Evolutionary conservation across 2,329 filamentous ascomycete species (phyloP).

Genomic region (Hymenotorrendiella dingleyae): DNA sequence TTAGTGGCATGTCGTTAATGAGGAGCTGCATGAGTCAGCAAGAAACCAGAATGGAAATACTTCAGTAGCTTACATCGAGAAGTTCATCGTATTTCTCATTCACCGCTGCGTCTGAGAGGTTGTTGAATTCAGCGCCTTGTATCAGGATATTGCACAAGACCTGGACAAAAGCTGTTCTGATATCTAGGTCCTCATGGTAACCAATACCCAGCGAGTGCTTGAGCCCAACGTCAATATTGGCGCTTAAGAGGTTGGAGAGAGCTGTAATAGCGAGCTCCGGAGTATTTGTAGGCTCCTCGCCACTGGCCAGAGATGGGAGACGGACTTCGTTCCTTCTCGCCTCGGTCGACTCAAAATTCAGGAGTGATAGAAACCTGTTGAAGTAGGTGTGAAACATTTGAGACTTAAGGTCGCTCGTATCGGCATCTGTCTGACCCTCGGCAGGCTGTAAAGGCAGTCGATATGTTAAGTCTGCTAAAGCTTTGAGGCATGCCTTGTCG

Average conservation of each 20-base stretch:
- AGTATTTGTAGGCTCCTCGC: slow-evolving; percentile 51
- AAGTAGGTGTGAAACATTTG: slow-evolving; percentile 70
- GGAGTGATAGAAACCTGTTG: slow-evolving; percentile 60
- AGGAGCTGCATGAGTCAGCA: slow-evolving; percentile 41
- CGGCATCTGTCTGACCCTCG: slow-evolving; percentile 59
- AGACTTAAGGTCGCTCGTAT: slow-evolving; percentile 62
- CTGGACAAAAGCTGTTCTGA: slow-evolving; percentile 63
- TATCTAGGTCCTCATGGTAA: slow-evolving; percentile 65
- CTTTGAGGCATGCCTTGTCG: slow-evolving; percentile 58
- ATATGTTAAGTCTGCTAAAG: slow-evolving; percentile 60
- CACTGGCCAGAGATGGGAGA: slow-evolving; percentile 37
- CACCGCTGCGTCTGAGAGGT: slow-evolving; percentile 59
- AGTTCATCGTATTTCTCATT: slow-evolving; percentile 64
- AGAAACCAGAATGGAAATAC: not conserved
- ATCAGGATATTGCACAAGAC: slow-evolving; percentile 65
- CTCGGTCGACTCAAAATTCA: slow-evolving; percentile 51
- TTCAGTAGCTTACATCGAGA: slow-evolving; percentile 42
- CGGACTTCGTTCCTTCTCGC: slow-evolving; percentile 38
- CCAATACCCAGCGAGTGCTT: slow-evolving; percentile 66
- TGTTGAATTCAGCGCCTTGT: slow-evolving; percentile 67
- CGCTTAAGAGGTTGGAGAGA: slow-evolving; percentile 62
- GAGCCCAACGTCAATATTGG: slow-evolving; percentile 65
- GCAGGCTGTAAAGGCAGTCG: slow-evolving; percentile 60
- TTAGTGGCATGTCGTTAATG: slow-evolving; percentile 56
- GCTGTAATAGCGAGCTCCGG: slow-evolving; percentile 62